Evolutionary conservation across 805 yeast genomes (phyloP).

Genomic region (Suhomyces kilbournensis): DNA sequence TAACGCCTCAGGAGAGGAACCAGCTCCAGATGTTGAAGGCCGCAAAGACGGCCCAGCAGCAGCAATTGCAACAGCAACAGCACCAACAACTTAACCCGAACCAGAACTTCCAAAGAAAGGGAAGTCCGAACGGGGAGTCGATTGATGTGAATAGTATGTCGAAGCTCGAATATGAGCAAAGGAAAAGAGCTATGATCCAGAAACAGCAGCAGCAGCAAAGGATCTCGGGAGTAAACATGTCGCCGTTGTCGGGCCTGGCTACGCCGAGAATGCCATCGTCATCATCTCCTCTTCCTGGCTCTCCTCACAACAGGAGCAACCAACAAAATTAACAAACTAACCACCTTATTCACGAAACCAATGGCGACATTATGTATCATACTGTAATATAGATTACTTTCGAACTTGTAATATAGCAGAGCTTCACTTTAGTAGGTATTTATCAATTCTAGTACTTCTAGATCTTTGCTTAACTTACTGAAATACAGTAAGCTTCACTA

Average conservation of each 20-base stretch:
- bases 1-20: constrained; percentile 43
- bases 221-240: constrained; percentile 1
- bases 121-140: constrained; percentile 6
- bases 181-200: constrained; percentile 33
- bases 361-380: background rate
- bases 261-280: constrained; percentile 3
- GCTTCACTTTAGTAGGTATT: too few relatives aligned
- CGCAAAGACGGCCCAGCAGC: constrained; percentile 29
- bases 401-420: background rate
- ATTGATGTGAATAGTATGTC: constrained; percentile 24
- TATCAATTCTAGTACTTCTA: too few relatives aligned
- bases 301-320: background rate
- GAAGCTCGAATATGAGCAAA: constrained; percentile 35
- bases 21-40: constrained; percentile 42
- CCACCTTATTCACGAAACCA: background rate
- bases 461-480: too few relatives aligned
- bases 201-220: constrained; percentile 25
- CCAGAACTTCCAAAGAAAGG: constrained; percentile 6
- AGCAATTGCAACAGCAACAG: constrained; percentile 20
- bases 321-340: background rate
- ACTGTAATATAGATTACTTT: background rate
- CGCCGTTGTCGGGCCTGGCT: constrained; percentile 2
- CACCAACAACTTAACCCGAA: constrained; percentile 12
- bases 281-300: constrained; percentile 1
- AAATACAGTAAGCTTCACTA: too few relatives aligned